A percentile compares a stretch with the other conserved stretches of the same genome.
Conservation (phyloP, 371 early-diverging fungal genomes). For the Coemansia sp. region DNA sequence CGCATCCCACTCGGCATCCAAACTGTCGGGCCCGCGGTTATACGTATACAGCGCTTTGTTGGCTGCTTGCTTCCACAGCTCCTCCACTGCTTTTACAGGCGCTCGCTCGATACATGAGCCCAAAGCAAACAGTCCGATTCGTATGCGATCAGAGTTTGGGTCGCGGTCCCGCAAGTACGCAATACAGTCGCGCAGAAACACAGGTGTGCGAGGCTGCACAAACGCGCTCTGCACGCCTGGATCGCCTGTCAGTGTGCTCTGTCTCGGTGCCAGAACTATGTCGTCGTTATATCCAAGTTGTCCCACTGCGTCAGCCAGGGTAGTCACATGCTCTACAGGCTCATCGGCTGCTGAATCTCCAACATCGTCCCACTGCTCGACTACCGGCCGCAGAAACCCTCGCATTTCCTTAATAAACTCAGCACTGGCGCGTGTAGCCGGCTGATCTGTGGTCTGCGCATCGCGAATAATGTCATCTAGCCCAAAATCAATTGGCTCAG, state of each 20-base stretch:
- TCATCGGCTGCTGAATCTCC: not conserved
- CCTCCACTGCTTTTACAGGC: slow-evolving; percentile 20
- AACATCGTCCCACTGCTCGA: slow-evolving; percentile 14
- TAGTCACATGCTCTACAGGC: not conserved
- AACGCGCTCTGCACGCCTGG: slow-evolving; percentile 21
- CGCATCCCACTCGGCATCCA: slow-evolving; percentile 32
- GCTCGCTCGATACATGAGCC: slow-evolving; percentile 26
- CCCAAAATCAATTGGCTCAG: slow-evolving; percentile 32
- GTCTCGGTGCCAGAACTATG: slow-evolving; percentile 29
- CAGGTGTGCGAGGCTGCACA: slow-evolving; percentile 37
- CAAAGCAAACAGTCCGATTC: slow-evolving; percentile 33
- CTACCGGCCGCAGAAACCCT: slow-evolving; percentile 12
- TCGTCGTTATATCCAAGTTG: slow-evolving; percentile 9
- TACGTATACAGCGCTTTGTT: slow-evolving; percentile 34
- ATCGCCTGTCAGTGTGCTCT: slow-evolving; percentile 17
- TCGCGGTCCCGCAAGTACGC: slow-evolving; percentile 23
- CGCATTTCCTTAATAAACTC: slow-evolving; percentile 34
- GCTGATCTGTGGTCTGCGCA: slow-evolving; percentile 5
- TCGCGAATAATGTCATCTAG: slow-evolving; percentile 41
- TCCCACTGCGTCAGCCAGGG: slow-evolving; percentile 13
- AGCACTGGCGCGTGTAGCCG: slow-evolving; percentile 25
- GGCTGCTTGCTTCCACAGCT: slow-evolving; percentile 32
- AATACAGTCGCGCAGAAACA: slow-evolving; percentile 40
- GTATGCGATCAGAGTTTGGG: slow-evolving; percentile 11
- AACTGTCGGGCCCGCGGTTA: slow-evolving; percentile 37